Base-by-base conservation (phyloP, 805 yeast species). In the Wickerhamiella sorbophila region DNA sequence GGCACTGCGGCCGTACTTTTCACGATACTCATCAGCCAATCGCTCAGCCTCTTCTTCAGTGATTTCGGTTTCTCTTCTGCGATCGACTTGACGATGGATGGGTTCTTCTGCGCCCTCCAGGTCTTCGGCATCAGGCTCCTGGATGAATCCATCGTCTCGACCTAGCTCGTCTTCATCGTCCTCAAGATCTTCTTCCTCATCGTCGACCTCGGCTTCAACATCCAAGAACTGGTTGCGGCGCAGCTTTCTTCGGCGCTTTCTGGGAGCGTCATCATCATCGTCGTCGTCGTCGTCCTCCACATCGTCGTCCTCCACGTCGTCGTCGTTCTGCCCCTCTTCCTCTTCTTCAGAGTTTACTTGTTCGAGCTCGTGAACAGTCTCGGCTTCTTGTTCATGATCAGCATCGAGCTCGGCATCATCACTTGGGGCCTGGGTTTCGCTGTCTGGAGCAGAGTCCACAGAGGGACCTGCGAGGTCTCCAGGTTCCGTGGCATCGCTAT, bases 181-280 rank as follows among this genome's bases (percentile, higher is more conserved):
- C 48, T 85, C 88, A 24, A 77, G 75, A 34, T 81, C 93, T 50
- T 88, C 97, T 42, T 91, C 97, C 51, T 91, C 97, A 47, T 88
- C 97, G 60, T 88, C 94, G 44, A 91, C 98, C 61, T 88, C 97
- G 45, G 96, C 98, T 68, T 91, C 97, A 42, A 91, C 94, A 82
- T 91, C 98, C 63, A 91, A 71, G 61, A 86, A 91, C 68, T 81
- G 87, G 61, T 88, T 88, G 45, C 82, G 69, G 38, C 54, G 70
- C 59, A 60, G 66, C 60, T 57, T 64, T 50, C 54, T 67, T 58
- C 51, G 52, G 40, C 62, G 59, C 33, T 60, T 46, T 9, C 58
- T 49, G 27, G 50, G 44, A 49, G 67, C 68, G 4, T 14, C 10
- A n/a, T 21, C 32, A 21, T 4, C 15, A n/a, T 63, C 61, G 4